A percentile compares a stretch with the other conserved stretches of the same genome.
Evolutionary conservation across 495 filamentous ascomycete species (phyloP).

Genomic region (Peziza echinospora): DNA sequence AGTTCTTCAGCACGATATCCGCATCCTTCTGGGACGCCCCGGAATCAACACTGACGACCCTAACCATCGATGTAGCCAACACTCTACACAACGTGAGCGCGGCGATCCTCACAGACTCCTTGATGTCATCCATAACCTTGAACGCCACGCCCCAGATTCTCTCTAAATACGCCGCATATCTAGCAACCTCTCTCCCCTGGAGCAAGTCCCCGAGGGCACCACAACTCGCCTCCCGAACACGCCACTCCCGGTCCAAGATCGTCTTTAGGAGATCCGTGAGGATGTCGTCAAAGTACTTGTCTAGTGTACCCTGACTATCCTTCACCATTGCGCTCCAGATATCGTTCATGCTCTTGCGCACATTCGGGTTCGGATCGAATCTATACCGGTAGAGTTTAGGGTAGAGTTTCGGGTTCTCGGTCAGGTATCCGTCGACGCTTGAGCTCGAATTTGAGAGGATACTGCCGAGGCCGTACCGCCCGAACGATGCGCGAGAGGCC

Average conservation of each 20-base stretch:
- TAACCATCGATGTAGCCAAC: constrained; percentile 60
- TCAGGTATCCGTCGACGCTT: constrained; percentile 22
- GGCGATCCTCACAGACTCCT: constrained; percentile 62
- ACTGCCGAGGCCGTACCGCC: constrained; percentile 73
- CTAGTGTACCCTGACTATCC: constrained; percentile 49
- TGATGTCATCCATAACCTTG: constrained; percentile 83
- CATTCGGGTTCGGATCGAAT: constrained; percentile 83
- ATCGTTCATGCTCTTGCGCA: constrained; percentile 84
- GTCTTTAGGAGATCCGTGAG: constrained; percentile 66
- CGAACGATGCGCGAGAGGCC: constrained; percentile 86
- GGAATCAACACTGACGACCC: constrained; percentile 71
- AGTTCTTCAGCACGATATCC: constrained; percentile 53
- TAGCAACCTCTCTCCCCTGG: constrained; percentile 33
- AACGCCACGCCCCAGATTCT: constrained; percentile 66
- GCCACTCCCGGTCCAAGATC: constrained; percentile 61
- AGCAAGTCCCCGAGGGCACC: constrained; percentile 65
- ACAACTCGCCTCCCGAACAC: constrained; percentile 76
- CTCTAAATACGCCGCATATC: constrained; percentile 63
- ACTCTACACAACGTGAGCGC: constrained; percentile 62
- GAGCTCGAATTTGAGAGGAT: constrained; percentile 66
- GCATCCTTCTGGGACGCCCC: constrained; percentile 49
- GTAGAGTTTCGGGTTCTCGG: constrained; percentile 74
- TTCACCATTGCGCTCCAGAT: constrained; percentile 90
- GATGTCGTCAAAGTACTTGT: constrained; percentile 60
- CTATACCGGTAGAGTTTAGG: constrained; percentile 84